Conservation (phyloP, 305 asterid genomes). For the Striga hermonthica region DNA sequence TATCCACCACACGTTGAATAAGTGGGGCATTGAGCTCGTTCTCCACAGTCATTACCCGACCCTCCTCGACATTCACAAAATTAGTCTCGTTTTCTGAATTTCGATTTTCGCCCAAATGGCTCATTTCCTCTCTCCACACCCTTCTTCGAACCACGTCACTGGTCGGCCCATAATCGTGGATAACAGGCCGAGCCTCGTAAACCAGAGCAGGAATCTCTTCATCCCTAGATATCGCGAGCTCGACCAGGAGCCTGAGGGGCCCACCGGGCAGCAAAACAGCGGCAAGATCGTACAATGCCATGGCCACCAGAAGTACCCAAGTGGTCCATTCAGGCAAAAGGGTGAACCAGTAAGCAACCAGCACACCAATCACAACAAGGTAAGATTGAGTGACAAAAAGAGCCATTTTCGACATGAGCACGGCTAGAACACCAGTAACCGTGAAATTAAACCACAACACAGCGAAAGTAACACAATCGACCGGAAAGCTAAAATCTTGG, state of each 20-base stretch:
- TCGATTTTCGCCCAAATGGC: slow-evolving; percentile 28
- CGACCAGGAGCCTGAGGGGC: slow-evolving; percentile 88
- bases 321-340: slow-evolving; percentile 97
- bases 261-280: slow-evolving; percentile 97
- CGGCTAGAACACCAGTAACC: slow-evolving; percentile 76
- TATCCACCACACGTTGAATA: slow-evolving; percentile 59
- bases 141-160: slow-evolving; percentile 48
- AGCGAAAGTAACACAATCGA: slow-evolving; percentile 67
- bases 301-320: slow-evolving; percentile 91
- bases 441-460: slow-evolving; percentile 72
- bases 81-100: slow-evolving; percentile 33
- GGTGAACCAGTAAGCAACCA: slow-evolving; percentile 98
- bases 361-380: slow-evolving; percentile 78
- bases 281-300: slow-evolving; percentile 95
- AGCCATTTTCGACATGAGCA: slow-evolving; percentile 66
- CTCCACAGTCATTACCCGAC: slow-evolving; percentile 26
- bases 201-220: slow-evolving; percentile 96
- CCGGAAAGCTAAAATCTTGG: slow-evolving; percentile 49
- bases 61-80: slow-evolving; percentile 45
- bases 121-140: slow-evolving; percentile 72
- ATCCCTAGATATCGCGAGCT: slow-evolving; percentile 89
- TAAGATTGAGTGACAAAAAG: slow-evolving; percentile 72
- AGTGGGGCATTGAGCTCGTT: slow-evolving; percentile 69
- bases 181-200: slow-evolving; percentile 84
- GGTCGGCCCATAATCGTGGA: slow-evolving; percentile 31